Base-by-base conservation (phyloP, 1,284 basidiomycete genomes). In the Tilletia walkeri region DNA sequence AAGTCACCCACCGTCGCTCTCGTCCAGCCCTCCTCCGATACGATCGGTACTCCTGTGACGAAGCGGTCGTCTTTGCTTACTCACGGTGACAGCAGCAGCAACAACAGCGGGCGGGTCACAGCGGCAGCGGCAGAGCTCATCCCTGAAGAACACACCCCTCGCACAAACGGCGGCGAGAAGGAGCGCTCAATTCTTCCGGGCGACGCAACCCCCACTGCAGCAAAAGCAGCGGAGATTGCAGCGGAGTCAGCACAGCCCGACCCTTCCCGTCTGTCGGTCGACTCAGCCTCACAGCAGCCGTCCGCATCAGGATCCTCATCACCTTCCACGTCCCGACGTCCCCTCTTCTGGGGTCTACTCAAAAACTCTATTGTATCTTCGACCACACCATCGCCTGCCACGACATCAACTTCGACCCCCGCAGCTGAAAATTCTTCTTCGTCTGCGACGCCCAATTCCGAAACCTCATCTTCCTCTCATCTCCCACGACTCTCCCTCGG, bases 341-440 rank as follows among this genome's bases (percentile, higher is more conserved):
- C 30, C 59, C 39, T 34, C 34, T 63, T 63, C 14, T 63, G 59
- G 59, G 59, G 59, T 16, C 59, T 63, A 10, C 59, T 63, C 38
- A 10, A 20, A 18, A 63, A 7, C 16, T n/a, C 50, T 3, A 24
- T 6, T 24, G 16, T 18, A 9, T 6, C 50, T n/a, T 7, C 50
- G 7, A 10, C 50, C 50, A 53, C 50, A 53, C 50, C 18, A 18
- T 18, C 24, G 24, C 24, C 56, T n/a, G 24, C 56, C n/a, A 34
- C 56, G 5, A 61, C 56, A 18, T 24, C 50, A 49, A 49, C 47
- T 1, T 56, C 53, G 16, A 18, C 53, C 9, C 9, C 16, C 20
- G 16, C 53, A 30, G 56, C 56, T 7, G 18, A 41, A 10, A 9
- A 39, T 12, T 39, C 59, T n/a, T 34, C 59, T 14, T 63, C 38